Conservation (phyloP, 192 early-diverging fungal species). For the Mortierella alpina region DNA sequence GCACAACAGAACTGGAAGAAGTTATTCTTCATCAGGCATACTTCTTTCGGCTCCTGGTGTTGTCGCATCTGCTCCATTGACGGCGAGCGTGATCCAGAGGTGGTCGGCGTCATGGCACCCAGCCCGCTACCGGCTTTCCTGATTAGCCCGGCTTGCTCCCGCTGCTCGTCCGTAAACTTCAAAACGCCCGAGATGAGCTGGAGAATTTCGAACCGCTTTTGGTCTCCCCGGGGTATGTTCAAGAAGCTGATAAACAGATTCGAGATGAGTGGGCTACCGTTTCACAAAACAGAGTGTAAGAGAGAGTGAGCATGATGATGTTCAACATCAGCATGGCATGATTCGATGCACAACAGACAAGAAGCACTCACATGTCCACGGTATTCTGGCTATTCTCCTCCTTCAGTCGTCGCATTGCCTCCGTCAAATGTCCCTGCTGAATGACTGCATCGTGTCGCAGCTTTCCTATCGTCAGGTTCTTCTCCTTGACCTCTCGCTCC, state of each 20-base stretch:
- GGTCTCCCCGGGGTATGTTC: conserved; percentile 85
- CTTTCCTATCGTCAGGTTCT: conserved; percentile 79
- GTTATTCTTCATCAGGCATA: conserved; percentile 5
- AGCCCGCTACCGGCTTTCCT: conserved; percentile 63
- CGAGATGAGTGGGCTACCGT: conserved; percentile 80
- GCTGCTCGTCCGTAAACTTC: conserved; percentile 89
- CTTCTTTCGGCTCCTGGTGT: conserved; percentile 51
- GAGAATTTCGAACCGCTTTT: conserved; percentile 92
- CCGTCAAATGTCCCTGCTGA: conserved; percentile 89
- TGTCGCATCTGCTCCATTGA: conserved; percentile 60
- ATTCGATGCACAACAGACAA: neutral
- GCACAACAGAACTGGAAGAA: neutral
- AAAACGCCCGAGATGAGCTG: conserved; percentile 90
- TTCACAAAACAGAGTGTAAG: conserved; percentile 7
- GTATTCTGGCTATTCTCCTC: conserved; percentile 84
- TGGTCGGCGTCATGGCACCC: conserved; percentile 51
- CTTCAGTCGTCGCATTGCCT: conserved; percentile 89
- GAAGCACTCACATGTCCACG: conserved; percentile 72
- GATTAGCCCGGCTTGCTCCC: conserved; percentile 83
- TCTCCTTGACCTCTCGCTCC: conserved; percentile 76
- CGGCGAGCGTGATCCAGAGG: conserved; percentile 60
- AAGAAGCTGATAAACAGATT: conserved; percentile 92
- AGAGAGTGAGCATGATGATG: neutral
- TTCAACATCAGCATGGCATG: neutral
- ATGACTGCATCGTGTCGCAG: conserved; percentile 84